Evolutionary conservation across 2,329 filamentous ascomycete genomes (phyloP), one percentile per base, ranked within the genome.

Genomic region (Nakataea oryzae): DNA sequence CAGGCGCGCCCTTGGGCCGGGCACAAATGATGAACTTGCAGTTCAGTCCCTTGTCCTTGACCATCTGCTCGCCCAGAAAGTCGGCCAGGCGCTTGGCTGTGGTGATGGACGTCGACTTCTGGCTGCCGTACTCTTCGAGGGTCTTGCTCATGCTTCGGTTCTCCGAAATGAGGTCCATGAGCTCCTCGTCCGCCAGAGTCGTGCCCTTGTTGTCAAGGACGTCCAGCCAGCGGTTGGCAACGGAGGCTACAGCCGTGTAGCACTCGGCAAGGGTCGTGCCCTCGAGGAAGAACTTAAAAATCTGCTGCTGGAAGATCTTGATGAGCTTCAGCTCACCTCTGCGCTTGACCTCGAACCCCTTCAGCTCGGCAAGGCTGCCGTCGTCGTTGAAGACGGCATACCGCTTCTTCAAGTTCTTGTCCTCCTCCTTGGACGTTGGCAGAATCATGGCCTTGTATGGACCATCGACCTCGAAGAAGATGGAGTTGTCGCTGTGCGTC

Each of bases 351-450:
- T 99, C 95, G 71, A 99, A 99, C 7, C 95, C 95, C 72, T 99
- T 99, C 71, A 99, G 75, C 72, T 99, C 95, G 17, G 95, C 95
- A 61, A 99, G 80, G 73, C 88, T 96, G 54, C 96, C 95, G 69
- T 99, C 95, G 65, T 97, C 90, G 70, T 99, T 99, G 83, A 99
- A 99, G 4, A 99, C 95, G 54, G 96, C 95, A 72, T 99, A 99
- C 71, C 95, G 87, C 77, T 99, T 99, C 79, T 99, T 99, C 83
- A 99, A 81, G 75, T 99, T 99, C 80, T 97, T 99, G 78, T 97
- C 93, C 74, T 97, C 95, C 73, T 99, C 95, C 72, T 99, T 97
- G 0, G 93, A 97, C 0, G 95, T 97, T 2, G 95, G 95, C 65
- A 99, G 75, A 64, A 99, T 87, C 95, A 99, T 99, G 65, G 95